Evolutionary conservation across 169 alveolate species (phyloP).

Genomic region (Besnoitia besnoiti): DNA sequence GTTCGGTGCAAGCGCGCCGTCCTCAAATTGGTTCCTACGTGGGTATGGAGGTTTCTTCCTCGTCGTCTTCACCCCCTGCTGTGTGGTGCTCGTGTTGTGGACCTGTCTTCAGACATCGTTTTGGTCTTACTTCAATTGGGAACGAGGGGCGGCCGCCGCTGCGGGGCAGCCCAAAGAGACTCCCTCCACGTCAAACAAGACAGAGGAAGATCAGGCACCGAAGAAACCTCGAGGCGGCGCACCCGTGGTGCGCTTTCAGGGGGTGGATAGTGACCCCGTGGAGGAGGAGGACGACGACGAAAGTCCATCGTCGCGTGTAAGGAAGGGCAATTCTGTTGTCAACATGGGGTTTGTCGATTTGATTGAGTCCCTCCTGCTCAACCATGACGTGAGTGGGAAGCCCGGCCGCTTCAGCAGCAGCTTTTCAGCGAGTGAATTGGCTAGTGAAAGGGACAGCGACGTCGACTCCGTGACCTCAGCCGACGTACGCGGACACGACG

Average conservation of each 20-base stretch:
- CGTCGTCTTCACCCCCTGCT: too few relatives aligned
- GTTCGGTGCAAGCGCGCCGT: too few relatives aligned
- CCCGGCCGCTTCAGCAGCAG: background rate
- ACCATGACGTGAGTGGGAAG: background rate
- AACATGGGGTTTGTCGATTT: conserved; percentile 13
- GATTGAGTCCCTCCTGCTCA: background rate
- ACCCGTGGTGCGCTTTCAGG: background rate
- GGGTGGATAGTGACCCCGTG: background rate
- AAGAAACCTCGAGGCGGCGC: background rate
- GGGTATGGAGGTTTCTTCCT: too few relatives aligned
- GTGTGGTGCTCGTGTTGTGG: too few relatives aligned
- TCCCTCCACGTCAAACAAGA: background rate
- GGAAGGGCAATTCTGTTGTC: background rate
- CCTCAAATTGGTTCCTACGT: too few relatives aligned
- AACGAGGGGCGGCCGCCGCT: background rate
- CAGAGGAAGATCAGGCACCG: background rate
- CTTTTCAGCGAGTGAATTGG: background rate
- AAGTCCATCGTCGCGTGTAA: background rate
- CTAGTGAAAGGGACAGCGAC: conserved; percentile 5
- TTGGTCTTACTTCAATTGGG: background rate
- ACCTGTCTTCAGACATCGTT: background rate
- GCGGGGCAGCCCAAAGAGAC: background rate
- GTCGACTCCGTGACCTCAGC: background rate
- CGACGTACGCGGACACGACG: background rate
- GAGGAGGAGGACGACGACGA: background rate